Evolutionary conservation across 1,284 basidiomycete species (phyloP).

Genomic region (Austroboletus sp.): DNA sequence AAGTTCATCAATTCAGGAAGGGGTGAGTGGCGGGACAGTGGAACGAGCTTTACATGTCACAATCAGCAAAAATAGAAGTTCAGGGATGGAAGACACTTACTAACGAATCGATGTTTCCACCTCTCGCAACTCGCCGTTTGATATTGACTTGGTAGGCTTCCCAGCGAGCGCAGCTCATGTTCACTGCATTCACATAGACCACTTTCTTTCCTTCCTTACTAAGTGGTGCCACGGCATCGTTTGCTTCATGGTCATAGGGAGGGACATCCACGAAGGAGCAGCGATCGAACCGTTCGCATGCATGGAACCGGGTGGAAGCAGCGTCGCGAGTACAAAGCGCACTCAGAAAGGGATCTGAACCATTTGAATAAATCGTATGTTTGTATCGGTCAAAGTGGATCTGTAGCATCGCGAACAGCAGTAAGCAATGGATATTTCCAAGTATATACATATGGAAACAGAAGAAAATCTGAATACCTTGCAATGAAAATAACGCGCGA

Average conservation of each 20-base stretch:
- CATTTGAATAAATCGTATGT: slow-evolving; percentile 53
- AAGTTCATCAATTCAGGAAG: slow-evolving; percentile 78
- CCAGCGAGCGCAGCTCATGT: slow-evolving; percentile 60
- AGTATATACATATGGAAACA: not conserved
- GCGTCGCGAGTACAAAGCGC: slow-evolving; percentile 59
- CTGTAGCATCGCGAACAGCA: slow-evolving; percentile 33
- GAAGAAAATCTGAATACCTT: slow-evolving; percentile 39
- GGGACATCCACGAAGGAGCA: slow-evolving; percentile 58
- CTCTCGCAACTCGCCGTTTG: slow-evolving; percentile 31
- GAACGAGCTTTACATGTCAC: slow-evolving; percentile 57
- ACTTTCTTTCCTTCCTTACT: slow-evolving; percentile 49
- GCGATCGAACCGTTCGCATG: slow-evolving; percentile 77
- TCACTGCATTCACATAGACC: slow-evolving; percentile 72
- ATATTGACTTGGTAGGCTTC: slow-evolving; percentile 49
- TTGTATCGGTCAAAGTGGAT: slow-evolving; percentile 91
- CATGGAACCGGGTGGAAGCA: slow-evolving; percentile 72
- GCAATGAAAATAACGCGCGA: slow-evolving; percentile 58
- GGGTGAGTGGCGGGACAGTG: slow-evolving; percentile 78
- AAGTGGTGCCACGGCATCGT: slow-evolving; percentile 10
- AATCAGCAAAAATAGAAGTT: not conserved
- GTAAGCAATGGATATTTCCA: slow-evolving; percentile 13
- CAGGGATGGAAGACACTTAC: slow-evolving; percentile 38
- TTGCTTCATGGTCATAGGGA: slow-evolving; percentile 15
- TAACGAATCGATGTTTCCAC: slow-evolving; percentile 49
- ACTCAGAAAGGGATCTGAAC: slow-evolving; percentile 60